Base-by-base conservation (phyloP, 805 yeast genomes). In the Yueomyces sinensis region DNA sequence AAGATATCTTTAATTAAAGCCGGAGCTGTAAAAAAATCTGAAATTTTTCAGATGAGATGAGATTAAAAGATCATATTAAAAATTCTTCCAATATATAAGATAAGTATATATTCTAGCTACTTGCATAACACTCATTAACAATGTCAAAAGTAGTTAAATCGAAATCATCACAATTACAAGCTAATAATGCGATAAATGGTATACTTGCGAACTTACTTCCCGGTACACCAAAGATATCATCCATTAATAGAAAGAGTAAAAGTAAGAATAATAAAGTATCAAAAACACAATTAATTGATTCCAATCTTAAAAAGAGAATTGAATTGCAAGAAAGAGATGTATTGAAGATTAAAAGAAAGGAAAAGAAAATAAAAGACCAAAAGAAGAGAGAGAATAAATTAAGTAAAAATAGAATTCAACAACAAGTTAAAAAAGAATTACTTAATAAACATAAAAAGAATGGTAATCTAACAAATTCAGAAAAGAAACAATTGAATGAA, bases 101-200 rank as follows among this genome's bases (percentile, higher is more conserved):
- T n/a, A n/a, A n/a, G n/a, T n/a, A n/a, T n/a, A n/a, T n/a, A n/a
- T n/a, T n/a, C n/a, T n/a, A n/a, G n/a, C n/a, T n/a, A n/a, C n/a
- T n/a, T n/a, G n/a, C n/a, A n/a, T n/a, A n/a, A n/a, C n/a, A n/a
- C n/a, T n/a, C n/a, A n/a, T n/a, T n/a, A n/a, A n/a, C n/a, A n/a
- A n/a, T n/a, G n/a, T n/a, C n/a, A n/a, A n/a, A n/a, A n/a, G n/a
- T n/a, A n/a, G n/a, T n/a, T n/a, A n/a, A 7, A 11, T 50, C 62
- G 3, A 48, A 49, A 14, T 34, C 51, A 3, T 50, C 66, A 5
- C 54, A 59, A 35, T 31, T 46, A 11, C 63, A 60, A 37, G 65
- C 69, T 0, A 54, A 55, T 15, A 37, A 45, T 9, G 63, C 68
- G 0, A 66, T 70, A n/a, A 64, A 63, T 41, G 58, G 54, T 36